phyloP scores from a whole-genome alignment of 768 basidiomycete species.

The Termitomyces sp. region DNA sequence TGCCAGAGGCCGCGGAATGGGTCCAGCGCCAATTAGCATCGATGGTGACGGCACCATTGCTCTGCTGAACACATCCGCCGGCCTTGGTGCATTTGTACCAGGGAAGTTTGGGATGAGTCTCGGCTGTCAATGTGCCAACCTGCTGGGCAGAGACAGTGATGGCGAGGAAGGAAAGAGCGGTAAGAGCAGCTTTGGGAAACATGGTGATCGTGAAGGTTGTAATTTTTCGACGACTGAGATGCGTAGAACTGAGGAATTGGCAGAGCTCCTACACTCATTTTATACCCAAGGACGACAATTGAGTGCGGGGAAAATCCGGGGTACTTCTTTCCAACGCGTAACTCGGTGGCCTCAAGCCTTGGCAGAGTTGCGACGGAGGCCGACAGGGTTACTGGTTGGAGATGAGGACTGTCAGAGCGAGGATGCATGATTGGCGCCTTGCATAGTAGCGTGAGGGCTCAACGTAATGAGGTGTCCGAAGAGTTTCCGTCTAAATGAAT shows the following conservation, averaged over 20 bases:
- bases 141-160: constrained; percentile 31
- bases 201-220: constrained; percentile 15
- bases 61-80: constrained; percentile 34
- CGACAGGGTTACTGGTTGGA: neutral
- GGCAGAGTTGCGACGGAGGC: neutral
- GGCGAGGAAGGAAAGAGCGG: constrained; percentile 29
- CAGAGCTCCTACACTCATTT: neutral
- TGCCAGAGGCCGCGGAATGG: constrained; percentile 25
- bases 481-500: neutral
- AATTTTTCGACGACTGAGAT: neutral
- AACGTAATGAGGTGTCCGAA: neutral
- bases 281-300: neutral
- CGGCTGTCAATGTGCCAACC: constrained; percentile 40
- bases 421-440: neutral
- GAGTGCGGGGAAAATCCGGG: constrained; percentile 6
- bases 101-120: constrained; percentile 22
- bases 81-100: constrained; percentile 39
- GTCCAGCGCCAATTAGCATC: constrained; percentile 57
- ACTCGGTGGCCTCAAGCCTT: neutral
- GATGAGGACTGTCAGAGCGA: neutral
- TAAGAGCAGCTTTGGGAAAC: constrained; percentile 34
- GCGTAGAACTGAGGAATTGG: neutral
- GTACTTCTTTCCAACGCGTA: neutral
- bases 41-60: constrained; percentile 35
- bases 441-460: neutral